These are phyloP conservation scores for Macroventuria anomochaeta DNA, from an alignment of 2,329 filamentous ascomycete genomes.

Conservation along the genomic window DNA sequence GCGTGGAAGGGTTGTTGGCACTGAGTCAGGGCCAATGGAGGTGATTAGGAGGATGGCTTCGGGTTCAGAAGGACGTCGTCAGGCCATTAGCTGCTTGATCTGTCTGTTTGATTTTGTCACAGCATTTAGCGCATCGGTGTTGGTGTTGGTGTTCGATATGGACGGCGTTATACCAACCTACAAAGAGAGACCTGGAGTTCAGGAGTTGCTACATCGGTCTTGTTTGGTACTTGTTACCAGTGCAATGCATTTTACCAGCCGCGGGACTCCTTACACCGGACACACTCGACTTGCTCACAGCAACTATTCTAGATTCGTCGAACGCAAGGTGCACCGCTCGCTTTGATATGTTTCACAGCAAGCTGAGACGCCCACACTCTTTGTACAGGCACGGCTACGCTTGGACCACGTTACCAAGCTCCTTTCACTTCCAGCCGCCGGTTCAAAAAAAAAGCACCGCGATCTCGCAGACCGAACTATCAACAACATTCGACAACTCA, in stretches of 20 bases:
- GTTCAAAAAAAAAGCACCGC: not conserved
- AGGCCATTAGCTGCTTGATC: not conserved
- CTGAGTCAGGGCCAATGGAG: conserved; percentile 92
- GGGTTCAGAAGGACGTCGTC: not conserved
- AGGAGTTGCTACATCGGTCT: conserved; percentile 8
- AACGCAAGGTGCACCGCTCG: not conserved
- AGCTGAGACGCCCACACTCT: not conserved
- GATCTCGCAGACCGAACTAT: too few species aligned
- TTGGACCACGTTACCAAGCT: not conserved
- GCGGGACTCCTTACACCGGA: not conserved
- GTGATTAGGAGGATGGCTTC: conserved; percentile 22
- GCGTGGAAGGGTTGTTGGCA: conserved; percentile 85
- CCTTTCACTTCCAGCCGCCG: not conserved
- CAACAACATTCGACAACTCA: not conserved
- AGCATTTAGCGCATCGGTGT: conserved; percentile 21
- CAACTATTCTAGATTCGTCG: not conserved
- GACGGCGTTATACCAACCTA: conserved; percentile 10
- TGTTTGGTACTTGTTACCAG: not conserved
- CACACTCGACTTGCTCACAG: not conserved
- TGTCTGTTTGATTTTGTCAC: conserved; percentile 7
- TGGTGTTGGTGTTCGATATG: conserved; percentile 4
- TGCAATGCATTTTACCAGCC: not conserved
- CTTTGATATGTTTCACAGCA: not conserved
- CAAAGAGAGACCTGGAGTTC: not conserved
- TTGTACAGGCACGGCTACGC: not conserved